phyloP scores from a whole-genome alignment of 192 early-diverging fungal species.

The Gamsiella multidivaricata region DNA sequence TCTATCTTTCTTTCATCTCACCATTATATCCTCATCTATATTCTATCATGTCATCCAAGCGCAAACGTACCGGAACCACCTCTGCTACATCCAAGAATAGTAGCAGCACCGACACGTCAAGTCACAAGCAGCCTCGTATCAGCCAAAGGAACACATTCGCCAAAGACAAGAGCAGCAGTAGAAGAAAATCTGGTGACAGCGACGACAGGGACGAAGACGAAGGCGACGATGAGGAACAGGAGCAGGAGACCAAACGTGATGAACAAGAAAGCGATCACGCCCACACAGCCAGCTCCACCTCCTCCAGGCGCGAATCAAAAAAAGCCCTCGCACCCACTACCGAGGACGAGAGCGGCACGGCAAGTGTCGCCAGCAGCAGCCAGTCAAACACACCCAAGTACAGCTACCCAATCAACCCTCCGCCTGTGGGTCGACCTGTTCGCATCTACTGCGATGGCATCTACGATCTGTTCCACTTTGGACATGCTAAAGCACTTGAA shows the following conservation, averaged over 20 bases:
- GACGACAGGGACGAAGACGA: constrained; percentile 20
- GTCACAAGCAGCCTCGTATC: constrained; percentile 45
- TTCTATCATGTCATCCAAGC: constrained; percentile 31
- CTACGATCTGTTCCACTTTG: constrained; percentile 87
- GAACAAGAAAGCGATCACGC: constrained; percentile 9
- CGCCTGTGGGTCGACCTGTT: constrained; percentile 76
- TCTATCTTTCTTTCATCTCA: background rate
- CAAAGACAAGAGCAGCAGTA: constrained; percentile 13
- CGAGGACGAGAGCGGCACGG: background rate
- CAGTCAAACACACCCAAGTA: constrained; percentile 16
- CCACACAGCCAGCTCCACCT: background rate
- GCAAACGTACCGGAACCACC: constrained; percentile 34
- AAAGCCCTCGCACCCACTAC: background rate
- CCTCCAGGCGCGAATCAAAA: background rate
- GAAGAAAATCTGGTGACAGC: constrained; percentile 12
- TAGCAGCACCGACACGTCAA: constrained; percentile 30
- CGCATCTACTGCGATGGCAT: constrained; percentile 91
- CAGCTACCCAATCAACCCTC: constrained; percentile 70
- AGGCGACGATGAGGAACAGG: background rate
- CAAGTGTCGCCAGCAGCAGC: constrained; percentile 1
- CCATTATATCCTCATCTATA: background rate
- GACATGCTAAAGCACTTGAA: constrained; percentile 82
- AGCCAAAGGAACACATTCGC: constrained; percentile 18
- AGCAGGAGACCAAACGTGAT: background rate
- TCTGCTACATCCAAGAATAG: constrained; percentile 18